Evolutionary conservation across 2,329 filamentous ascomycete genomes (phyloP), one percentile per base, ranked within the genome.

Genomic region (Fusarium solani-melongenae): DNA sequence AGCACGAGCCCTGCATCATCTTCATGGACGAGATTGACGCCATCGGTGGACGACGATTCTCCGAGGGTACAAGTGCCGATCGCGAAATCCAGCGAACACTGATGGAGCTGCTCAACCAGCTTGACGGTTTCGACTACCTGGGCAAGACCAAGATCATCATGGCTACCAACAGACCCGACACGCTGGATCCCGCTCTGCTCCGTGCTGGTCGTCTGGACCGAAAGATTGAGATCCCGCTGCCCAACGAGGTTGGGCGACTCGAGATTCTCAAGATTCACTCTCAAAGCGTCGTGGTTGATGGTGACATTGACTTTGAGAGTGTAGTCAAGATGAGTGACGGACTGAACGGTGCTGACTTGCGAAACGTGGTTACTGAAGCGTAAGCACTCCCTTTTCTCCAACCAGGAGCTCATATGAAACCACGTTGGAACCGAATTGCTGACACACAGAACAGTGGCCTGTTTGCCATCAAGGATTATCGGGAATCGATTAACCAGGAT

Each of bases 11-110:
- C 41, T 99, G 96, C 84, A 99, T 99, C 84, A 99, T 99, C 85
- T 99, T 99, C 90, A 99, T 99, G 96, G 97, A 99, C 88, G 96
- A 99, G 86, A 99, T 99, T 81, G 96, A 99, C 81, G 96, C 96
- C 80, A 99, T 99, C 80, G 96, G 96, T 82, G 97, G 97, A 72
- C 91, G 97, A 79, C 91, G 96, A 79, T 99, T 99, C 85, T 98
- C 94, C 1, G 96, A 99, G 83, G 96, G 97, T 77, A 99, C 96
- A 60, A 98, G 95, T 69, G 96, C 96, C 59, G 96, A 99, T 86
- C 92, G 97, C 80, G 96, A 99, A 84, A 99, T 99, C 78, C 96
- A 99, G 86, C 92, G 96, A 81, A 99, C 96, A 38, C 88, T 99
- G 69, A 99, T 99, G 96, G 96, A 99, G 84, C 89, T 99, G 64